Evolutionary conservation across 1,284 basidiomycete species (phyloP).

Genomic region (Moniliophthora roreri): DNA sequence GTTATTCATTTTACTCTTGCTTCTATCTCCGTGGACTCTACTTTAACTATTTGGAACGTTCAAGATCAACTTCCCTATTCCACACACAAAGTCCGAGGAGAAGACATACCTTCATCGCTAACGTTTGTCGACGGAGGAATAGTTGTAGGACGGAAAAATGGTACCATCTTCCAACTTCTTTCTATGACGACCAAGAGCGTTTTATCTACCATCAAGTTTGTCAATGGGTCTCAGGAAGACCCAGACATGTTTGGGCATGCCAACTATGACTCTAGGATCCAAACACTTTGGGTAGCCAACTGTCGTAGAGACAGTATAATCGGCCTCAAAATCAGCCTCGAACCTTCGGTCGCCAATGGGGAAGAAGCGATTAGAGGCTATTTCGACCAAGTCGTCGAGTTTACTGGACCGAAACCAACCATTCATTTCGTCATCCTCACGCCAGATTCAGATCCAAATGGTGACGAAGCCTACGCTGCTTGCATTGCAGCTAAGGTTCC

Average conservation of each 20-base stretch:
- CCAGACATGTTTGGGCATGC: conserved; percentile 83
- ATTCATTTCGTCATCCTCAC: conserved; percentile 85
- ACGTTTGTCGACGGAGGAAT: conserved; percentile 79
- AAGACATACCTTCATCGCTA: conserved; percentile 75
- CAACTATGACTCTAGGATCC: conserved; percentile 77
- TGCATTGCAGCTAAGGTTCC: conserved; percentile 77
- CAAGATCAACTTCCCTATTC: conserved; percentile 72
- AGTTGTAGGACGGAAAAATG: conserved; percentile 76
- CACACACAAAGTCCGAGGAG: conserved; percentile 70
- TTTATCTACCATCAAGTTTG: conserved; percentile 76
- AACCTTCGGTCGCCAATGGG: conserved; percentile 52
- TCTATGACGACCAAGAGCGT: conserved; percentile 68
- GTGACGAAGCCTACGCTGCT: conserved; percentile 76
- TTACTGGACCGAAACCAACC: conserved; percentile 77
- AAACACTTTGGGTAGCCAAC: conserved; percentile 83
- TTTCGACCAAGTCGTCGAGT: conserved; percentile 80
- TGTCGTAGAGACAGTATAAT: conserved; percentile 80
- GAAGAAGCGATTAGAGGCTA: conserved; percentile 61
- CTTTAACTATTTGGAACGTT: conserved; percentile 75
- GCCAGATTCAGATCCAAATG: conserved; percentile 73
- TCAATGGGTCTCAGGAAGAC: conserved; percentile 66
- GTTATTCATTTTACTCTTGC: conserved; percentile 69
- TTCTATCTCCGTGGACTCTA: conserved; percentile 78
- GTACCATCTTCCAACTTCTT: conserved; percentile 76
- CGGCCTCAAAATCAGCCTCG: conserved; percentile 71